Percentiles rank a stretch among this genome's conserved stretches.
Evolutionary conservation across 2,329 filamentous ascomycete species (phyloP).

Genomic region (Colletotrichum echinochloae): DNA sequence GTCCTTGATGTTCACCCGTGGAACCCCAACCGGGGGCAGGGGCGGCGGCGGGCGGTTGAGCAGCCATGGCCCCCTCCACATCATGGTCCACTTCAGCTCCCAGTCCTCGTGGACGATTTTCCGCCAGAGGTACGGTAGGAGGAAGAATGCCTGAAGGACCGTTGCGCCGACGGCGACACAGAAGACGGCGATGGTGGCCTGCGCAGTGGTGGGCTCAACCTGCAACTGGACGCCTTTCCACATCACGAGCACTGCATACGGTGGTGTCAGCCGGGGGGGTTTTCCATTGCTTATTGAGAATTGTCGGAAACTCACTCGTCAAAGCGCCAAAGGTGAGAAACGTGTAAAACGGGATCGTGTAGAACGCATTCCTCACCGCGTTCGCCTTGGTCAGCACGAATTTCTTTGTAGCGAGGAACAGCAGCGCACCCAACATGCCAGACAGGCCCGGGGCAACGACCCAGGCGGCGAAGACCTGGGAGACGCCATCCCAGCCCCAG

Average conservation of each 20-base stretch:
- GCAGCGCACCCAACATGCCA: slow-evolving; percentile 47
- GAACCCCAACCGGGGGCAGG: slow-evolving; percentile 52
- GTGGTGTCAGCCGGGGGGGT: not conserved
- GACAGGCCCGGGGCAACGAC: slow-evolving; percentile 51
- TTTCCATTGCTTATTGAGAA: too few species aligned
- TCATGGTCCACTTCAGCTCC: slow-evolving; percentile 61
- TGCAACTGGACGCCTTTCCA: slow-evolving; percentile 52
- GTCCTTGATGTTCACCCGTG: slow-evolving; percentile 59
- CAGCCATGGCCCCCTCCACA: slow-evolving; percentile 61
- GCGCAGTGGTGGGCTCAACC: slow-evolving; percentile 42
- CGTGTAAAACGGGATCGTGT: slow-evolving; percentile 53
- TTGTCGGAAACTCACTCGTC: slow-evolving; percentile 46
- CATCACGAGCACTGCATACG: slow-evolving; percentile 62
- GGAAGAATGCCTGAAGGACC: slow-evolving; percentile 58
- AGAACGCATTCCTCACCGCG: slow-evolving; percentile 49
- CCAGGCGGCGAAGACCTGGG: slow-evolving; percentile 55
- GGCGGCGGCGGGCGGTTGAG: slow-evolving; percentile 53
- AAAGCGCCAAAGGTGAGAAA: slow-evolving; percentile 52
- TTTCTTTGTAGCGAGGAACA: slow-evolving; percentile 53
- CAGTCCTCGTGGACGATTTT: slow-evolving; percentile 64
- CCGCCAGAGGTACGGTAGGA: slow-evolving; percentile 65
- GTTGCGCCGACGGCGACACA: slow-evolving; percentile 57
- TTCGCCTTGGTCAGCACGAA: slow-evolving; percentile 46
- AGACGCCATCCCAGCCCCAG: slow-evolving; percentile 53
- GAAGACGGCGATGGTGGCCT: slow-evolving; percentile 54